Base-by-base conservation (phyloP, 305 asterid genomes). In the Rubia peregrina region DNA sequence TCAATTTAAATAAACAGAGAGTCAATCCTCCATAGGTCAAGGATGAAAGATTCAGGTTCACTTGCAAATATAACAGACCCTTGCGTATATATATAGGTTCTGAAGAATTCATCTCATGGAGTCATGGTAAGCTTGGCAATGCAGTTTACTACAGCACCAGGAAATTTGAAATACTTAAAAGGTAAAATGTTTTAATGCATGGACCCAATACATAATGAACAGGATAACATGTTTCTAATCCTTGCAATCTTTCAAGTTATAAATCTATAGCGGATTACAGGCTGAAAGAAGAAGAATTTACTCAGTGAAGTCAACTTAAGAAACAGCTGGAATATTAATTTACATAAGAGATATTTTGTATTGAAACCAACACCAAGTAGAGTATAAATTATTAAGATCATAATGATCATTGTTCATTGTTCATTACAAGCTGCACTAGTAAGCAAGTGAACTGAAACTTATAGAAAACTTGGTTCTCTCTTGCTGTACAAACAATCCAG, bases 401-500 rank as follows among this genome's bases (percentile, higher is more conserved):
- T 33, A 74, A 68, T 55, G 48, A 77, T 57, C 67, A 61, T 64
- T 77, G 74, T 72, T 57, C 70, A 65, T 68, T 77, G n/a, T n/a
- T n/a, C n/a, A n/a, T n/a, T n/a, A 77, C 75, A 77, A 71, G 33
- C 69, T 69, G 46, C 69, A 42, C 61, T 36, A 73, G 49, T 38
- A 68, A 69, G n/a, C 51, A 74, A 69, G 43, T 22, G 55, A 53
- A 13, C 30, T 48, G 55, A 69, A 71, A 68, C 48, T 43, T 17
- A n/a, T 7, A 46, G 36, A 57, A 56, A 75, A 66, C 6, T 55
- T 65, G 53, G 60, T 67, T 43, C 71, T 79, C 72, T 63, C 78
- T 76, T 63, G 80, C 85, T 84, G 79, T 86, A 87, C 86, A 86
- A 69, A 70, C 69, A 70, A 71, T 78, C 80, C 74, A 80, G 56